phyloP scores from a whole-genome alignment of 2,329 filamentous ascomycete species.

The Aspergillus cejpii region DNA sequence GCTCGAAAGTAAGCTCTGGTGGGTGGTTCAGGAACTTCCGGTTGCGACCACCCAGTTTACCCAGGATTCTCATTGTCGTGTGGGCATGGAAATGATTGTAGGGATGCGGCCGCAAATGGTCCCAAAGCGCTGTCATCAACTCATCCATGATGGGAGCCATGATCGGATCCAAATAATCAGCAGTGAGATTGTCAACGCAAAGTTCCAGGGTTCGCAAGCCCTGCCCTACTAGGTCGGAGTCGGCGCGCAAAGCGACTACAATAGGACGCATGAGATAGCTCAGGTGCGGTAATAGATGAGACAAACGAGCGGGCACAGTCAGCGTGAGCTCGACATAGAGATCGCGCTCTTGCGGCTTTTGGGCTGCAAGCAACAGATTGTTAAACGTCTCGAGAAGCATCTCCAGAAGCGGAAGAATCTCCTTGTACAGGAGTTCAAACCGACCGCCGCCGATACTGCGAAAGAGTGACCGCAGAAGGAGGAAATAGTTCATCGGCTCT shows the following conservation, averaged over 20 bases:
- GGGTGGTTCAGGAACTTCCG: constrained; percentile 91
- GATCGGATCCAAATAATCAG: constrained; percentile 95
- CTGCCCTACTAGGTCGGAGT: constrained; percentile 89
- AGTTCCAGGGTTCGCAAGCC: constrained; percentile 88
- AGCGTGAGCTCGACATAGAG: constrained; percentile 95
- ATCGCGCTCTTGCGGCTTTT: constrained; percentile 84
- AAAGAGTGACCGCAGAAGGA: constrained; percentile 85
- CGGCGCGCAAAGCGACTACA: constrained; percentile 87
- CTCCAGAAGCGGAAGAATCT: constrained; percentile 89
- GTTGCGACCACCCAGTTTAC: constrained; percentile 92
- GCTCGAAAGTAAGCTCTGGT: constrained; percentile 72
- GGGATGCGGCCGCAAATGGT: constrained; percentile 85
- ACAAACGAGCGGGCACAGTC: constrained; percentile 88
- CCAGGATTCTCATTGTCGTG: constrained; percentile 93
- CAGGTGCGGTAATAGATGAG: constrained; percentile 88
- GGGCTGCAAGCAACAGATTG: constrained; percentile 81
- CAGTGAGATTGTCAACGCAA: constrained; percentile 95
- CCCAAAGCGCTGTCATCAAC: constrained; percentile 94
- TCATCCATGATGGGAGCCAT: constrained; percentile 99
- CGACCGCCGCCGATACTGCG: constrained; percentile 93
- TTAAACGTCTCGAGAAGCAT: constrained; percentile 98
- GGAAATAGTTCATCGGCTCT: constrained; percentile 98
- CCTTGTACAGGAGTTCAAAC: constrained; percentile 97
- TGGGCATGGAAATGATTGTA: constrained; percentile 98
- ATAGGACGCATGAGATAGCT: constrained; percentile 96